Evolutionary conservation across 1,139 yeast genomes (phyloP), one percentile per base, ranked within the genome.

Genomic region (Blastobotrys petasosporus): DNA sequence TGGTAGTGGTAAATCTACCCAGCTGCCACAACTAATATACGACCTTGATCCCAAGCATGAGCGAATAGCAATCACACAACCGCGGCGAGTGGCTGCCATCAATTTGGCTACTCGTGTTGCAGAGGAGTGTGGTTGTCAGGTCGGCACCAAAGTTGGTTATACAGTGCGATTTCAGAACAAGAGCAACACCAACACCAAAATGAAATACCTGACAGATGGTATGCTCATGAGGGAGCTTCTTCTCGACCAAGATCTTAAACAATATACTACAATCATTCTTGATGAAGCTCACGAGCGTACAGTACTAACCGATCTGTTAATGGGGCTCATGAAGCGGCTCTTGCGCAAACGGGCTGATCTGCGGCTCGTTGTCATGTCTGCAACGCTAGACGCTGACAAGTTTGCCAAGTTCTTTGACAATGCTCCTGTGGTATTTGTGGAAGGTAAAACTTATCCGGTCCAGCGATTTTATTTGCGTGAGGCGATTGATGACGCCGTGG

Each of bases 231-330:
- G 98, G 61, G 98, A 92, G 62, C 67, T 90, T 54, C 85, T 92
- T 92, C 66, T 85, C 51, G 90, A 87, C 59, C 76, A 77, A 1
- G 65, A 68, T 3, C 67, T 94, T 44, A 66, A 73, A 6, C 77
- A 77, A 51, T 92, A 92, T 62, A 73, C 83, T 25, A 81, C 87
- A 0, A 75, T 92, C n/a, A 74, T 94, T 40, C 79, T 92, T 40
- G 98, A 92, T 70, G 98, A 92, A 69, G 98, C 97, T 1, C 99
- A 92, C 70, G 98, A 92, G 70, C 75, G 99, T 62, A 92, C 97
- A 0, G 82, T 92, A 2, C 68, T 90, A 46, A 88, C 98, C 0
- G 99, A 92, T 68, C 70, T 92, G 57, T 74, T 92, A 17, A 74
- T 92, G 71, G 98, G 98, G 9, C 83, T 92, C 58, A 70, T 92